Evolutionary conservation across 73 alveolate species (phyloP).

Genomic region (Paramecium pentaurelia): DNA sequence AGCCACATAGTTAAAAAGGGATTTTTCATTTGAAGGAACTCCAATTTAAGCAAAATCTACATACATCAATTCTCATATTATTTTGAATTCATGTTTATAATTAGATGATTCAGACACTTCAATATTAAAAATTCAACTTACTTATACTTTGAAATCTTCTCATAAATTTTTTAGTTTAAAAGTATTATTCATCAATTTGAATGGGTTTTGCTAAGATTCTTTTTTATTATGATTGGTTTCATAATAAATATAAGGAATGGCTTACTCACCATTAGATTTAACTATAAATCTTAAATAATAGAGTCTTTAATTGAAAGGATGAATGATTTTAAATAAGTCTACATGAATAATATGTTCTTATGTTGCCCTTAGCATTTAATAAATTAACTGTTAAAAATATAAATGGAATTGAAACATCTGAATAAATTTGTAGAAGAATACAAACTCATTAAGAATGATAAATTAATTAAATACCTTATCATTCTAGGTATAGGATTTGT

Average conservation of each 20-base stretch:
- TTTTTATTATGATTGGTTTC: conserved; percentile 3
- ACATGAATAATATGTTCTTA: conserved; percentile 44
- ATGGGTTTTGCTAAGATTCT: conserved; percentile 58
- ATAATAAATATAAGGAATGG: conserved; percentile 12
- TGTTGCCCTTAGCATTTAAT: conserved; percentile 9
- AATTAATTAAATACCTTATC: neutral
- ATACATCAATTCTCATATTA: conserved; percentile 20
- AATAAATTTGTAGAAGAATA: neutral
- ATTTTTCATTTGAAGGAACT: conserved; percentile 26
- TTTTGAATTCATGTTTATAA: conserved; percentile 13
- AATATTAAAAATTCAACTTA: conserved; percentile 3
- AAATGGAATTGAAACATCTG: neutral
- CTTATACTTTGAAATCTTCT: conserved; percentile 74
- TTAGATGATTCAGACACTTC: neutral
- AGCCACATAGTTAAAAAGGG: neutral
- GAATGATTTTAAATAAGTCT: conserved; percentile 59
- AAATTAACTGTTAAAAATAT: conserved; percentile 11
- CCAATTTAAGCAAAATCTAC: conserved; percentile 14
- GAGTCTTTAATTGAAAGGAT: conserved; percentile 64
- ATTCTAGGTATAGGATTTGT: neutral
- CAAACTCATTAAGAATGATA: neutral
- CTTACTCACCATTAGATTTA: neutral
- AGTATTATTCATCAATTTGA: conserved; percentile 66
- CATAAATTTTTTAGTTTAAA: conserved; percentile 81
- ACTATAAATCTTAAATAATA: conserved; percentile 32